Conservation (phyloP, 75 land plant species). For the Gnetum montanum region DNA sequence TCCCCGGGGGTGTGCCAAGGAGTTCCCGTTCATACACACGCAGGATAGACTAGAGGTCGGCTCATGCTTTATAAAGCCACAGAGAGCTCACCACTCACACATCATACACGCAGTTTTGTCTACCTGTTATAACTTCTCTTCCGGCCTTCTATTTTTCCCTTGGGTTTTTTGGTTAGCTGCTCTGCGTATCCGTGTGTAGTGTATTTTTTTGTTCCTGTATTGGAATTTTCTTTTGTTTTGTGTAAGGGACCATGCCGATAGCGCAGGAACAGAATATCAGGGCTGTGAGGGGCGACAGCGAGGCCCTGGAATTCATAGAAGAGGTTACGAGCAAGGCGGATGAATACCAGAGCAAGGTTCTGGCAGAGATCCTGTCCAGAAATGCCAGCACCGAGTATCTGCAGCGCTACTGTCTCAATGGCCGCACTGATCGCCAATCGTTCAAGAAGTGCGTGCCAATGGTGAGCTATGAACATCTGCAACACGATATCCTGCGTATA, state of each 20-base stretch:
- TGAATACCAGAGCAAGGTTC: conserved; percentile 28
- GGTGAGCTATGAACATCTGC: conserved; percentile 12
- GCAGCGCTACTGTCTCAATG: conserved; percentile 38
- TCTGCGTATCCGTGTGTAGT: too few species aligned
- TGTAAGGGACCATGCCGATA: conserved; percentile 5
- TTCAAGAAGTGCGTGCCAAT: conserved; percentile 24
- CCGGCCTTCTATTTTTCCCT: too few species aligned
- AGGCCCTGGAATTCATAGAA: conserved; percentile 37
- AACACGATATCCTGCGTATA: conserved; percentile 22
- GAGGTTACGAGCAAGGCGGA: conserved; percentile 32
- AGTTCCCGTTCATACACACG: too few species aligned
- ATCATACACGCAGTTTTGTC: too few species aligned
- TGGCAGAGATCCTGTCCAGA: conserved; percentile 29
- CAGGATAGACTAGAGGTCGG: too few species aligned
- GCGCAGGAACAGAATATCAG: background rate
- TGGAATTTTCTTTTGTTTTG: too few species aligned
- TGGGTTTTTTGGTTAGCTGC: too few species aligned
- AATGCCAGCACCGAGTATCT: conserved; percentile 41
- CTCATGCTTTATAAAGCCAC: too few species aligned
- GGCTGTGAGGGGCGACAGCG: background rate
- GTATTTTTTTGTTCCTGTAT: too few species aligned
- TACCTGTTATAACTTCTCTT: too few species aligned
- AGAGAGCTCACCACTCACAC: too few species aligned
- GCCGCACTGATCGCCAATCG: conserved; percentile 7
- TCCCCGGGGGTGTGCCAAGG: too few species aligned